Percentiles rank a stretch among this genome's conserved stretches.
phyloP scores from a whole-genome alignment of 2,329 filamentous ascomycete genomes.

The Leptographium galeiforme region DNA sequence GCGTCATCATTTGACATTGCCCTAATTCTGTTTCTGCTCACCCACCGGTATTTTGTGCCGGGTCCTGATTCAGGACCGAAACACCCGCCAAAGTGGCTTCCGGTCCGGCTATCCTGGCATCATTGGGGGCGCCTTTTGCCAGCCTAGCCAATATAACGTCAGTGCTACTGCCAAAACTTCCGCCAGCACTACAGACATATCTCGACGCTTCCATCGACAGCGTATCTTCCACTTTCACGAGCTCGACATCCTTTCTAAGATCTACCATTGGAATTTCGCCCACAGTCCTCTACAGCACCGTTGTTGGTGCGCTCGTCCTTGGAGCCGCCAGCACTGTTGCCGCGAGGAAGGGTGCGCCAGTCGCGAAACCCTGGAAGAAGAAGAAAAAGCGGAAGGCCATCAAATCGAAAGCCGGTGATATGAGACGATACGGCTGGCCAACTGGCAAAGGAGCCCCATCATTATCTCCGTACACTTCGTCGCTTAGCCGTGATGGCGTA shows the following conservation, averaged over 20 bases:
- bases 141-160: constrained; percentile 43
- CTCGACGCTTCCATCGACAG: constrained; percentile 38
- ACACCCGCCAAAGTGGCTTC: constrained; percentile 48
- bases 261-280: constrained; percentile 36
- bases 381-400: constrained; percentile 12
- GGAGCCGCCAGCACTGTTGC: constrained; percentile 27
- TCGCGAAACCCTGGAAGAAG: background rate
- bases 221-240: constrained; percentile 34
- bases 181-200: constrained; percentile 39
- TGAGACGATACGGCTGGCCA: constrained; percentile 42
- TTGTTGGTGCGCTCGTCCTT: constrained; percentile 33
- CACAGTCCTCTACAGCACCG: constrained; percentile 34
- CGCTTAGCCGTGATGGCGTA: constrained; percentile 27
- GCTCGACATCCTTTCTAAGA: constrained; percentile 36
- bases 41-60: constrained; percentile 7
- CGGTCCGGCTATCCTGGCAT: constrained; percentile 42
- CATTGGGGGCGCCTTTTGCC: constrained; percentile 41
- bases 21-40: background rate
- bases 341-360: constrained; percentile 9
- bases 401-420: constrained; percentile 16
- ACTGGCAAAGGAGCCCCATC: constrained; percentile 10
- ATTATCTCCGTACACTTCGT: constrained; percentile 39
- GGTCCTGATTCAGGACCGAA: constrained; percentile 26
- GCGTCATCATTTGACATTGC: too few species aligned
- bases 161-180: constrained; percentile 21